Percentiles rank a stretch among this genome's conserved stretches.
phyloP scores from a whole-genome alignment of 1,139 yeast genomes.

The Nakaseomyces uthaithaninus region DNA sequence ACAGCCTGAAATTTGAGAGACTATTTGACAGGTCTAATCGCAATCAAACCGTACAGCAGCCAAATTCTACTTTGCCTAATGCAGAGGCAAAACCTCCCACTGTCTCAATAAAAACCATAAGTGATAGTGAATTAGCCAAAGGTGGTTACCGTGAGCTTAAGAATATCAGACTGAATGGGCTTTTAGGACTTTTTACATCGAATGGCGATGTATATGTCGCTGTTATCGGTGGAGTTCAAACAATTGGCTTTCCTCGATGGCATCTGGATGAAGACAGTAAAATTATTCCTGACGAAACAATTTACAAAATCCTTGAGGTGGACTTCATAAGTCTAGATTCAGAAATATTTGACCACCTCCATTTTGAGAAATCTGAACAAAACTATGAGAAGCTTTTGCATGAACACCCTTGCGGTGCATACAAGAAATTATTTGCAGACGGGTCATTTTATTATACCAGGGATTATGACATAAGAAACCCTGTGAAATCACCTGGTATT shows the following conservation, averaged over 20 bases:
- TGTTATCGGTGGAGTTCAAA: slow-evolving; percentile 47
- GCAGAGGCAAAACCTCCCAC: slow-evolving; percentile 15
- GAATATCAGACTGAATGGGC: slow-evolving; percentile 39
- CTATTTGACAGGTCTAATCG: slow-evolving; percentile 11
- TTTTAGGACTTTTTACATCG: slow-evolving; percentile 51
- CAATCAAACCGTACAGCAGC: background rate
- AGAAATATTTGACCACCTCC: slow-evolving; percentile 43
- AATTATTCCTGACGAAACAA: slow-evolving; percentile 38
- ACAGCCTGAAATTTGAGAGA: slow-evolving; percentile 19
- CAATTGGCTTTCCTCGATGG: slow-evolving; percentile 52
- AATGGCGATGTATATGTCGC: slow-evolving; percentile 51
- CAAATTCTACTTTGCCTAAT: slow-evolving; percentile 11
- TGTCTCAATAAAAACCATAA: slow-evolving; percentile 16
- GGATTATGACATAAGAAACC: slow-evolving; percentile 57
- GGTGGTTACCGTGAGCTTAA: slow-evolving; percentile 18
- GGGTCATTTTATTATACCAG: slow-evolving; percentile 63
- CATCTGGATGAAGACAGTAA: slow-evolving; percentile 13
- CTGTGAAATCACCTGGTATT: slow-evolving; percentile 47
- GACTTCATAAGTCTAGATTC: slow-evolving; percentile 57
- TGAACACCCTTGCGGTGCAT: slow-evolving; percentile 53
- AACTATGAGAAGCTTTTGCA: slow-evolving; percentile 34
- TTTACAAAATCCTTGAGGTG: slow-evolving; percentile 47
- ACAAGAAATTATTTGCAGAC: slow-evolving; percentile 47
- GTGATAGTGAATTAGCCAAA: slow-evolving; percentile 17
- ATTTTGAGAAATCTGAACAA: slow-evolving; percentile 28